Evolutionary conservation across 371 early-diverging fungal species (phyloP), one percentile per base, ranked within the genome.

Genomic region (Lichtheimia ornata): DNA sequence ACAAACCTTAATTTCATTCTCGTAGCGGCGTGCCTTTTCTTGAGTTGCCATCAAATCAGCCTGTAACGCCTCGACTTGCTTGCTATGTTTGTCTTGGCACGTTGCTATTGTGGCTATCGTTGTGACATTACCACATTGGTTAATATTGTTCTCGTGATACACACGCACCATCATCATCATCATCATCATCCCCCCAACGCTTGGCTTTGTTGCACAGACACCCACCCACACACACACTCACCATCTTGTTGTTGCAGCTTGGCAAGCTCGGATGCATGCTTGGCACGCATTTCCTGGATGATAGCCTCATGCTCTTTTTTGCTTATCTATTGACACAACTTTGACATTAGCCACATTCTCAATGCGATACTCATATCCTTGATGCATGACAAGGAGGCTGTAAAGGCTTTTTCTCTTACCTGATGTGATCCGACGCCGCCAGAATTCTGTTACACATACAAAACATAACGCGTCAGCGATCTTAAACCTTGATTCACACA

Each of bases 241-340:
- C 45, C 42, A 41, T 5, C 18, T 5, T 27, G 12, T 14, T 24
- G 14, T 22, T 52, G 15, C 13, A 52, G 22, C 14, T 27, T 20
- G n/a, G 45, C 17, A 12, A 56, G 25, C 11, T 56, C 57, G 18
- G 40, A 9, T 13, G 43, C 57, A 44, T 56, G 57, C 25, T 43
- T 25, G 2, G 41, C 27, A 14, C 17, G n/a, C 27, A 56, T 45
- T 56, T 56, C 27, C 24, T 56, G 4, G 15, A 56, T 56, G 20
- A 56, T n/a, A 18, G 44, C 43, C 17, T 56, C 57, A n/a, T 56
- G 57, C 12, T 56, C 57, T 7, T 43, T 11, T 28, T 17, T 43
- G 14, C 42, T 42, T n/a, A 56, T 56, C 18, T 24, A 24, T 22
- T 30, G 35, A 20, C 17, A 40, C 1, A 20, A 40, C n/a, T 20